Percentiles rank a stretch among this genome's conserved stretches.
These are phyloP conservation scores for Ustilaginoidea virens DNA, from an alignment of 2,329 filamentous ascomycete genomes.

Conservation along the genomic window DNA sequence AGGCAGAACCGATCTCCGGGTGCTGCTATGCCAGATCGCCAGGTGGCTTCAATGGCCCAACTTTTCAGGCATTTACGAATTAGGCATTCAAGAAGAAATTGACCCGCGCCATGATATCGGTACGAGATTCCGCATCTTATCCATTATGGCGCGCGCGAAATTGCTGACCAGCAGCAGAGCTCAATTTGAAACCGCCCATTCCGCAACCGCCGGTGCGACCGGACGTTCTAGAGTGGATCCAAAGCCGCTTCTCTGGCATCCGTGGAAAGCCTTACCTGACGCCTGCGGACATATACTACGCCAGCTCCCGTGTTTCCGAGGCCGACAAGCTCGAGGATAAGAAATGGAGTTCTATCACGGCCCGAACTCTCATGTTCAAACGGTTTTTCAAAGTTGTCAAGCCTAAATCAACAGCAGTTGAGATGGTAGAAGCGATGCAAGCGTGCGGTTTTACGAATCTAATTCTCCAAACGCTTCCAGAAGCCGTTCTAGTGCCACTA, in stretches of 20 bases:
- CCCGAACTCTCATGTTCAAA: conserved; percentile 55
- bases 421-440: conserved; percentile 61
- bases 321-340: conserved; percentile 19
- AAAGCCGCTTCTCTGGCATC: conserved; percentile 26
- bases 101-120: conserved; percentile 23
- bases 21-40: conserved; percentile 65
- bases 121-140: conserved; percentile 11
- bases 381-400: conserved; percentile 47
- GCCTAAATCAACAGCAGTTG: conserved; percentile 33
- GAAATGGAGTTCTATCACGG: conserved; percentile 35
- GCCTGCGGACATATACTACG: conserved; percentile 28
- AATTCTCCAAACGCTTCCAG: conserved; percentile 70
- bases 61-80: conserved; percentile 32
- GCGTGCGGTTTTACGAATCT: conserved; percentile 49
- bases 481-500: conserved; percentile 65
- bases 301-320: conserved; percentile 19
- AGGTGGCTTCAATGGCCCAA: conserved; percentile 62
- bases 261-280: conserved; percentile 23
- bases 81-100: conserved; percentile 35
- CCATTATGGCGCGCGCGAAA: no score
- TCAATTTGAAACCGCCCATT: conserved; percentile 17
- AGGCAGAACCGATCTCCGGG: conserved; percentile 40
- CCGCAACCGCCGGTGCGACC: conserved; percentile 18
- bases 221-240: conserved; percentile 39
- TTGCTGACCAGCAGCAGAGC: conserved; percentile 9